Conservation (phyloP, 1,284 basidiomycete species). For the Irpex sp. region DNA sequence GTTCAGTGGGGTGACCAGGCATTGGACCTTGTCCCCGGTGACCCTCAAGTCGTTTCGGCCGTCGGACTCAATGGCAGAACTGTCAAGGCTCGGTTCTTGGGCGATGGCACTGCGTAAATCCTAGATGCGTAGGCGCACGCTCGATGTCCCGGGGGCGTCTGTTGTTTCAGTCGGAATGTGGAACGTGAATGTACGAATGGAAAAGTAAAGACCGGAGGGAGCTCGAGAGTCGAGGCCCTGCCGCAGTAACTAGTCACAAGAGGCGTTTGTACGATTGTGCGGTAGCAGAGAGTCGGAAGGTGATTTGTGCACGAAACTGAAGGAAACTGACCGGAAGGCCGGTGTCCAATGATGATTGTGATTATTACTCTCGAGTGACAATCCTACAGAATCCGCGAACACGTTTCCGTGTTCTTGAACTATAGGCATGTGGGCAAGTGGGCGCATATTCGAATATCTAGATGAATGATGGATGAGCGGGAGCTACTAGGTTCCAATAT, state of each 20-base stretch:
- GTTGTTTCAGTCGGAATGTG: no score
- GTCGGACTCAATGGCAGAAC: slow-evolving; percentile 63
- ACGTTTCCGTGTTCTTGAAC: not conserved
- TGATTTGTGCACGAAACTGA: no score
- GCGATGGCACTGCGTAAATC: slow-evolving; percentile 57
- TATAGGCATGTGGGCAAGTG: not conserved
- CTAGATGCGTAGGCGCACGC: no score
- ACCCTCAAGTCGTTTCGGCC: slow-evolving; percentile 66
- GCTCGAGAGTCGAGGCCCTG: not conserved
- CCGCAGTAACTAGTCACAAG: no score
- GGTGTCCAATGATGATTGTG: not conserved
- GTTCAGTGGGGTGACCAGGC: slow-evolving; percentile 84
- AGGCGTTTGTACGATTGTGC: no score
- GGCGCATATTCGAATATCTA: not conserved
- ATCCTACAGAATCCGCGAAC: not conserved
- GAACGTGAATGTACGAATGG: not conserved
- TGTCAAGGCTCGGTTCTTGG: slow-evolving; percentile 66
- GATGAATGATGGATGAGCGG: not conserved
- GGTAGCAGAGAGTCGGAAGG: no score
- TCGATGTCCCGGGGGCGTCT: not conserved
- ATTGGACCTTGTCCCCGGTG: slow-evolving; percentile 82
- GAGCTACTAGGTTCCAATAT: not conserved
- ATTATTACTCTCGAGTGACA: not conserved
- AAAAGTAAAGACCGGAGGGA: not conserved
- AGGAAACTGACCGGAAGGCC: not conserved